phyloP scores from a whole-genome alignment of 164 flowering plant genomes.

The Chimonanthus praecox region DNA sequence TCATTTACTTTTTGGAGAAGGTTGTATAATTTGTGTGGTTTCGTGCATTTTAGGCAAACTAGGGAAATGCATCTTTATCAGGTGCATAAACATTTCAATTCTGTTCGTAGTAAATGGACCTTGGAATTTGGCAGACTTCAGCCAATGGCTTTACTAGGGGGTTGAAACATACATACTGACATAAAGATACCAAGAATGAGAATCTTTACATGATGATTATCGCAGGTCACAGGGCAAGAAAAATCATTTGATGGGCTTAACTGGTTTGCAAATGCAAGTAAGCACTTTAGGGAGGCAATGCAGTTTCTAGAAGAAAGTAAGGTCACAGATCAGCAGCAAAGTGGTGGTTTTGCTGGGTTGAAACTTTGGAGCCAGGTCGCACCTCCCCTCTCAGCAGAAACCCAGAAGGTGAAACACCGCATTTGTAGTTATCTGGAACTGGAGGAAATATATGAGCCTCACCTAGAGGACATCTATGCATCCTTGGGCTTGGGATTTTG shows the following conservation, averaged over 20 bases:
- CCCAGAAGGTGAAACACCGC: slow-evolving; percentile 14
- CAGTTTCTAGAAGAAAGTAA: slow-evolving; percentile 10
- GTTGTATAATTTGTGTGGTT: not conserved
- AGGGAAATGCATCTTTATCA: no score
- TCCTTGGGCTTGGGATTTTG: not conserved
- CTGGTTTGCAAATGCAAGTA: slow-evolving; percentile 15
- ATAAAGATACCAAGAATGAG: not conserved
- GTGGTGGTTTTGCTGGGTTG: slow-evolving; percentile 11
- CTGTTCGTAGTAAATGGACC: not conserved
- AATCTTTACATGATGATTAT: not conserved
- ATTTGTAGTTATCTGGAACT: not conserved
- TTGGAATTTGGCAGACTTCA: no score
- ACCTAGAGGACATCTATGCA: not conserved
- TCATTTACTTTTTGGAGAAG: not conserved
- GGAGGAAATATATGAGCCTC: not conserved
- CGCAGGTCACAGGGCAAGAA: slow-evolving; percentile 24
- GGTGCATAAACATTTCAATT: not conserved
- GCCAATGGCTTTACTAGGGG: no score
- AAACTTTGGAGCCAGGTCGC: slow-evolving; percentile 20
- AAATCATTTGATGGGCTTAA: slow-evolving; percentile 15
- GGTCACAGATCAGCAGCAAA: slow-evolving; percentile 13
- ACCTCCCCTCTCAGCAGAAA: slow-evolving; percentile 12
- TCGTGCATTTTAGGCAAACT: not conserved
- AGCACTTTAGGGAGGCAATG: slow-evolving; percentile 17
- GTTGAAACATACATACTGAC: no score